Percentiles rank a stretch among this genome's conserved stretches.
phyloP scores from a whole-genome alignment of 495 filamentous ascomycete genomes.

The Hyaloscypha hepaticicola region DNA sequence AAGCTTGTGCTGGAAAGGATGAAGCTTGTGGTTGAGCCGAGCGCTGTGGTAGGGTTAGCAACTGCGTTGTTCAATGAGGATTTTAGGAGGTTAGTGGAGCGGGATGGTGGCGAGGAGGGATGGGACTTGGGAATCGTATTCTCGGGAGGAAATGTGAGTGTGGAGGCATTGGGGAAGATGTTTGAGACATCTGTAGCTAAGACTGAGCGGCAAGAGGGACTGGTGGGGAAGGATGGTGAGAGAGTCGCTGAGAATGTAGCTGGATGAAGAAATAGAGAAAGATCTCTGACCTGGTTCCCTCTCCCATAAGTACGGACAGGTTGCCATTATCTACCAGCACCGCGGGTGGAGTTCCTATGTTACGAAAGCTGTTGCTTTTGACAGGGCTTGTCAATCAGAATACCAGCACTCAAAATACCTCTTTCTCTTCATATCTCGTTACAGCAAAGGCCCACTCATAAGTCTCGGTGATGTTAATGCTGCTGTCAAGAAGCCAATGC shows the following conservation, averaged over 20 bases:
- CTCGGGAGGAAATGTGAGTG: slow-evolving; percentile 85
- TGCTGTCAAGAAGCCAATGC: no score
- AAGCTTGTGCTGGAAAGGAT: slow-evolving; percentile 79
- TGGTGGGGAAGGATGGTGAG: slow-evolving; percentile 39
- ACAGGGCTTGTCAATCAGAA: no score
- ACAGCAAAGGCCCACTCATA: no score
- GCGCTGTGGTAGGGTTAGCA: slow-evolving; percentile 81
- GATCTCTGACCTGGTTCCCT: no score
- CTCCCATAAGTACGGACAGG: no score
- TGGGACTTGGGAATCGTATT: slow-evolving; percentile 89
- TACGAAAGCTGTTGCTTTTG: no score
- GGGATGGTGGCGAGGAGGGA: slow-evolving; percentile 66
- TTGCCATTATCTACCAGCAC: no score
- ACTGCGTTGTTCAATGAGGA: slow-evolving; percentile 82
- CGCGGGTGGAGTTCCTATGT: no score
- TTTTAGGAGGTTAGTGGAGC: slow-evolving; percentile 68
- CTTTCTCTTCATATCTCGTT: no score
- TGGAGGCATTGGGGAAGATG: slow-evolving; percentile 71
- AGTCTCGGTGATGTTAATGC: no score
- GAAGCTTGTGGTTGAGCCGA: slow-evolving; percentile 92
- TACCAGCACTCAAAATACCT: no score
- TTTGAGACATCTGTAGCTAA: slow-evolving; percentile 41
- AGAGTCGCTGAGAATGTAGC: slow-evolving; percentile 48
- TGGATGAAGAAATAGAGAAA: slow-evolving; percentile 33
- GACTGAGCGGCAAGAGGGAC: slow-evolving; percentile 31